Base-by-base conservation (phyloP, 371 early-diverging fungal species). In the Mortierella sp. region DNA sequence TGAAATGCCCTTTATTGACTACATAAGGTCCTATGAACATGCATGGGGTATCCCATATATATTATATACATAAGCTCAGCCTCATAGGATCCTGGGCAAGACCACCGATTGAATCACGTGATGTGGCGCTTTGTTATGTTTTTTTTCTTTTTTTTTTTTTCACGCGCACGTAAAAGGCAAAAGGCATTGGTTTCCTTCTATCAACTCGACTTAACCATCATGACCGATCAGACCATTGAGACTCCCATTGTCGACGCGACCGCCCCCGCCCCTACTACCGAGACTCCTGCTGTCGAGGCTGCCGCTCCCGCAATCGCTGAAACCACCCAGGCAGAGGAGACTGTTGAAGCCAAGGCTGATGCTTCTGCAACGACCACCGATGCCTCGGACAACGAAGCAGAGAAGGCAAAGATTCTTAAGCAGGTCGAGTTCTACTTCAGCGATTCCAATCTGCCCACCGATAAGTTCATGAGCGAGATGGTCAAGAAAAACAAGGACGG, bases 381-480 rank as follows among this genome's bases (percentile, higher is more conserved):
- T 14, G 27, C 26, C 23, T 43, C 14, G 30, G 32, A 52, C 39
- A 64, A 50, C 54, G 53, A 70, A 26, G 80, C 78, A n/a, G 58
- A 60, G 6, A 81, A 83, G 52, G 73, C 79, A 59, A 87, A 88
- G 81, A 86, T 93, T 50, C 75, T 85, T 28, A 84, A 86, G 65
- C 93, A 93, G 78, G 87, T 93, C 61, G 88, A 91, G 79, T 92
- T 90, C 79, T 93, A 93, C 80, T 92, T 93, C 64, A 84, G 89
- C 73, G 92, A 93, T 64, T 83, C 87, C 43, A 93, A 92, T 81
- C 80, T 93, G 60, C 90, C 88, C 58, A 84, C 79, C 47, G 93
- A 93, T 79, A 86, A 84, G 64, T 93, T 81, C 56, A 80, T 93
- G 82, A 82, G 81, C 72, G 85, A 83, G 65, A 68, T 83, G 54